phyloP scores from a whole-genome alignment of 106 monocot genomes.

The Acorus gramineus region DNA sequence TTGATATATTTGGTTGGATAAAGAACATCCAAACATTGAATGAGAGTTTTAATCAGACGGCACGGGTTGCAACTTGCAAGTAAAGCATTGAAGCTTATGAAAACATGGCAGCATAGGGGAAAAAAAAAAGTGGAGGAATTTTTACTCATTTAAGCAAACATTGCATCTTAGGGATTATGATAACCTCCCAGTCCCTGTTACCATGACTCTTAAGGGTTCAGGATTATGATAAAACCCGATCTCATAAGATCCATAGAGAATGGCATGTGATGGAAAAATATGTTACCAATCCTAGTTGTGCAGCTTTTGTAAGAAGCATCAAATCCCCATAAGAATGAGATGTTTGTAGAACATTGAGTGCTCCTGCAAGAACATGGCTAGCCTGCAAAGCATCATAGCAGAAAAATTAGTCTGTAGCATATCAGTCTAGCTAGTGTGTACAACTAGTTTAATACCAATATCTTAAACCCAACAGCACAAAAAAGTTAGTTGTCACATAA shows the following conservation, averaged over 20 bases:
- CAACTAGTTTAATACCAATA: not conserved
- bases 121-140: too few relatives aligned
- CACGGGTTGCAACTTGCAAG: too few relatives aligned
- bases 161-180: too few relatives aligned
- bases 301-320: conserved; percentile 70
- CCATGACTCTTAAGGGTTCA: too few relatives aligned
- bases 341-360: conserved; percentile 85
- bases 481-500: not conserved
- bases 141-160: too few relatives aligned
- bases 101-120: too few relatives aligned
- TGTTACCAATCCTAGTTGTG: conserved; percentile 56
- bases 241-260: not conserved
- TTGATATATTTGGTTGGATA: too few relatives aligned
- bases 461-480: not conserved
- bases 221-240: too few relatives aligned
- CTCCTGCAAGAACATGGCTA: conserved; percentile 54
- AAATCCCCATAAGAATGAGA: conserved; percentile 80
- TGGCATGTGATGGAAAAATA: not conserved
- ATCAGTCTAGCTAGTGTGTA: not conserved
- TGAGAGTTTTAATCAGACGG: too few relatives aligned
- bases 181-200: too few relatives aligned
- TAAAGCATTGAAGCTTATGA: too few relatives aligned
- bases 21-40: too few relatives aligned
- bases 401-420: not conserved
- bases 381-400: conserved; percentile 37